Evolutionary conservation across 225 moss, liverwort and hornwort genomes (phyloP).

Genomic region (Pseudisothecium myosuroides): DNA sequence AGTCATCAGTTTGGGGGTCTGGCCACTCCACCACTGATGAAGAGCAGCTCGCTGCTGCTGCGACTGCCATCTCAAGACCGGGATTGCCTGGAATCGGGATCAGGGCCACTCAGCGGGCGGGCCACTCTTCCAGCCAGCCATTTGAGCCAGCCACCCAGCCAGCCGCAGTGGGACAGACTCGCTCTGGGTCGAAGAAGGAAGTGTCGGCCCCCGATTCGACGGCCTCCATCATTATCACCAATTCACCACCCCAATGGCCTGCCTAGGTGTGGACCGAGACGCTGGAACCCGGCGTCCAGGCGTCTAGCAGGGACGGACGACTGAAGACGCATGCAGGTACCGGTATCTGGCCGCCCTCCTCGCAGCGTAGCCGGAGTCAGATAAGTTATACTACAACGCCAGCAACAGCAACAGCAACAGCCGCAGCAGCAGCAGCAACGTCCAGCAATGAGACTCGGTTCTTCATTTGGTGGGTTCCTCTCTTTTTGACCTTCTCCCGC

Average conservation of each 20-base stretch:
- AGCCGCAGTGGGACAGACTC: not conserved
- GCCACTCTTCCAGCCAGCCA: not conserved
- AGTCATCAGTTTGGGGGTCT: not conserved
- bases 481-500: conserved; percentile 16
- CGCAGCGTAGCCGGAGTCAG: not conserved
- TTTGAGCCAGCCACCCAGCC: not conserved
- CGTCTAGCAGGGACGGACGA: not conserved
- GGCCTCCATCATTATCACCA: conserved; percentile 5
- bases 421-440: not conserved
- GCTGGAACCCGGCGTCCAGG: not conserved
- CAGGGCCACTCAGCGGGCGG: not conserved
- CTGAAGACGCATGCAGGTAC: not conserved
- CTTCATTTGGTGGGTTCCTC: not conserved
- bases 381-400: not conserved
- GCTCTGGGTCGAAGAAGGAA: not conserved
- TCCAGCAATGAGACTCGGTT: not conserved
- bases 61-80: not conserved
- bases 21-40: not conserved
- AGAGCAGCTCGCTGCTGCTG: not conserved
- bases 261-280: not conserved
- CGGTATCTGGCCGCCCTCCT: conserved; percentile 9
- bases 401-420: not conserved
- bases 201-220: conserved; percentile 19
- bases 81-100: not conserved
- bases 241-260: not conserved